These are phyloP conservation scores for Epichloe elymi DNA, from an alignment of 2,329 filamentous ascomycete genomes.

Conservation along the genomic window DNA sequence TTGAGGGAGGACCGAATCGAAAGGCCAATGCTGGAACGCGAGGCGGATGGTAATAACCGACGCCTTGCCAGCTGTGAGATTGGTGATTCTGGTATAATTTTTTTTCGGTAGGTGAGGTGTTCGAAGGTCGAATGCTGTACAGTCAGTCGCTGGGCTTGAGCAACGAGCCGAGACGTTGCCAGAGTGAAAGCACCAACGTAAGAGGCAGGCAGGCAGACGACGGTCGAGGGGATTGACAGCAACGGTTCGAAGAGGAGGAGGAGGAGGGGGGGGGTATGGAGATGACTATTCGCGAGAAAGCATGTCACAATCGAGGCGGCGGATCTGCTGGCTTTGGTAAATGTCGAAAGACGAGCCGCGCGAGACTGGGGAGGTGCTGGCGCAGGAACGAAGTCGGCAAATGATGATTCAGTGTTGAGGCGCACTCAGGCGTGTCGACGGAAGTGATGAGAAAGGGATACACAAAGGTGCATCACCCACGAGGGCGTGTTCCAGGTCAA, in stretches of 20 bases:
- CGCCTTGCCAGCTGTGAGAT: background rate
- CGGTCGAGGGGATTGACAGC: background rate
- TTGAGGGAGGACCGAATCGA: background rate
- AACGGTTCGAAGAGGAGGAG: background rate
- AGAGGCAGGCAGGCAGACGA: background rate
- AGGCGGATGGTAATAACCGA: background rate
- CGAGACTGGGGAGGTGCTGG: background rate
- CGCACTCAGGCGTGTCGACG: conserved; percentile 1
- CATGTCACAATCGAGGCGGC: background rate
- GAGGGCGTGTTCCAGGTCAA: background rate
- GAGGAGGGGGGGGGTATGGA: background rate
- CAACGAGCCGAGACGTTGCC: background rate
- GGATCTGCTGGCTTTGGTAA: background rate
- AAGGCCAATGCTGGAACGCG: background rate
- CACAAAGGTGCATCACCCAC: conserved; percentile 1
- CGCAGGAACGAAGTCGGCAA: background rate
- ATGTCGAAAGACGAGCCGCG: background rate
- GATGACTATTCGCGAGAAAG: background rate
- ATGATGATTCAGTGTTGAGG: background rate
- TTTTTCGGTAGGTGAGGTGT: background rate
- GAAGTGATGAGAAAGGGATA: background rate
- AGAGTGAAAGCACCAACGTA: background rate
- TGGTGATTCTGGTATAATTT: background rate
- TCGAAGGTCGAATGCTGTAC: background rate
- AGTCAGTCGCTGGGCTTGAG: background rate